Base-by-base conservation (phyloP, 805 yeast species). In the Yarrowia porcina region DNA sequence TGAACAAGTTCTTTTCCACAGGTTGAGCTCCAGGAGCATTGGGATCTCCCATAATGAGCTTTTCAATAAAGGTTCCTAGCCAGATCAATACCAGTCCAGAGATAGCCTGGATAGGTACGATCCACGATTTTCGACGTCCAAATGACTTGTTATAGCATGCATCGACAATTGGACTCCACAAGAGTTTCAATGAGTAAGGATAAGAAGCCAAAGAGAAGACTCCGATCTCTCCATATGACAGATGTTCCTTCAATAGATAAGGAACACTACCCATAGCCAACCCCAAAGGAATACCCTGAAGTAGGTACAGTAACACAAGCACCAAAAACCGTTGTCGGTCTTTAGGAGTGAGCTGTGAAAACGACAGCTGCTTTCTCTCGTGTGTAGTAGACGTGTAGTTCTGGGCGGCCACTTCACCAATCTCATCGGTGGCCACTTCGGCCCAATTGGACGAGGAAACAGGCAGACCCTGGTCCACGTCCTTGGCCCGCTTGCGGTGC, bases 221-320 rank as follows among this genome's bases (percentile, higher is more conserved):
- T 0, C 98, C 99, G 8, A 94, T 89, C 69, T 92, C 96, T 0
- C 97, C 85, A 71, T 89, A 94, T 12, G 91, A 82, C 15, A 93
- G 80, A 64, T 88, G 85, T 4, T 93, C 82, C 72, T 94, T 94
- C 64, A 94, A 79, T 18, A 94, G 76, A 70, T 92, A 94, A 1
- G 99, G 99, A 11, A 94, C 82, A 1, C 96, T 86, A 1, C 99
- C 99, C 77, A 93, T 91, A 1, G 97, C 96, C 33, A 94, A 76
- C 0, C 99, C 99, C 13, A 92, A 96, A 0, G 99, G 99, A 6
- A 94, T 85, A n/a, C 99, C 99, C 73, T 94, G 99, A 7, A 92
- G 80, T 54, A 91, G 76, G 72, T 94, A 94, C 33, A 94, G 76
- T 6, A 89, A 70, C 6, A 90, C 86, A 64, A 93, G 76, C 7